Percentiles rank a stretch among this genome's conserved stretches.
These are phyloP conservation scores for Knoxia roxburghii DNA, from an alignment of 257 asterid species.

Conservation along the genomic window DNA sequence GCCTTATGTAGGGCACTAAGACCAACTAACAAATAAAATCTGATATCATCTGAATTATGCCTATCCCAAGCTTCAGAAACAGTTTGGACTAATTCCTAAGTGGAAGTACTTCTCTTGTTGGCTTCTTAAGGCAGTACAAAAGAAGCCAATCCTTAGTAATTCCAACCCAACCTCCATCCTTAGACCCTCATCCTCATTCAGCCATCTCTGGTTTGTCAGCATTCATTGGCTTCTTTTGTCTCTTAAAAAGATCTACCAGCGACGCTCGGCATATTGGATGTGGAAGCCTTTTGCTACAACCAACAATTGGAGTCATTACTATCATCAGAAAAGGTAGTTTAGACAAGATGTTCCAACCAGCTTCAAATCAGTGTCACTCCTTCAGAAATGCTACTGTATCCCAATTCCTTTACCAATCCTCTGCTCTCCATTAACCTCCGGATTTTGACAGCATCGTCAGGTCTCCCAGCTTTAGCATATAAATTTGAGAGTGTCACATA, in stretches of 20 bases:
- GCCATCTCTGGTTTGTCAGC: too few species aligned
- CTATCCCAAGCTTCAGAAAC: slow-evolving; percentile 78
- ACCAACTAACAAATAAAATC: slow-evolving; percentile 72
- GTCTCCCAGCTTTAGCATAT: slow-evolving; percentile 35
- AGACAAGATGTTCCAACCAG: background rate
- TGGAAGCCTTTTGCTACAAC: too few species aligned
- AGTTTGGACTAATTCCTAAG: slow-evolving; percentile 45
- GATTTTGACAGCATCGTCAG: slow-evolving; percentile 24
- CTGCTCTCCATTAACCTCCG: slow-evolving; percentile 32
- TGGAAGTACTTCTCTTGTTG: too few species aligned
- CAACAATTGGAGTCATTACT: background rate
- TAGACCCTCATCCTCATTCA: too few species aligned
- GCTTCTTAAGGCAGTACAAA: too few species aligned
- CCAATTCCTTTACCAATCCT: slow-evolving; percentile 34
- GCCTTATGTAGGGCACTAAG: slow-evolving; percentile 70
- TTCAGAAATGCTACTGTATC: too few species aligned
- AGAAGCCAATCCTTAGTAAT: too few species aligned
- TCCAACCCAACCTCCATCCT: too few species aligned
- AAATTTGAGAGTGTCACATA: slow-evolving; percentile 38
- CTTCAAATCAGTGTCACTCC: background rate
- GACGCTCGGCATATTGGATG: too few species aligned
- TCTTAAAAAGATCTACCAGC: too few species aligned
- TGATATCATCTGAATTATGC: slow-evolving; percentile 74
- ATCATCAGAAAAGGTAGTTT: background rate
- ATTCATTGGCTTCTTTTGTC: too few species aligned